Evolutionary conservation across 1,284 basidiomycete species (phyloP).

Genomic region (Trichosporon sp.): DNA sequence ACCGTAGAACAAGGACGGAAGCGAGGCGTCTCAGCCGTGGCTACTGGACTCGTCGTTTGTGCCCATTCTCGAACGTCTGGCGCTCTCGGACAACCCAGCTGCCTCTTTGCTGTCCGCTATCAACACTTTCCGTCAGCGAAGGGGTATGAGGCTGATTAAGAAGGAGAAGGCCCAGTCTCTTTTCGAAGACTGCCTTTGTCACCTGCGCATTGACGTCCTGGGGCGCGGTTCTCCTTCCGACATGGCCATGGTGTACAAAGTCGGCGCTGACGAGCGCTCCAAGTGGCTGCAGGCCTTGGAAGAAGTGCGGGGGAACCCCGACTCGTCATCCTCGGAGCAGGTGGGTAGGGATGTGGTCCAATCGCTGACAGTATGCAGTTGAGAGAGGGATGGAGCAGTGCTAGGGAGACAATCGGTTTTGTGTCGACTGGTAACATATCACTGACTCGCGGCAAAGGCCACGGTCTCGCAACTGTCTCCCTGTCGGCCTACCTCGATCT

Average conservation of each 20-base stretch:
- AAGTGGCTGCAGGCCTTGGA: slow-evolving; percentile 52
- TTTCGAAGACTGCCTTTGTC: slow-evolving; percentile 60
- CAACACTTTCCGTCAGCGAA: slow-evolving; percentile 59
- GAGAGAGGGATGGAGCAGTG: slow-evolving; percentile 50
- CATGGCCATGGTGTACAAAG: slow-evolving; percentile 63
- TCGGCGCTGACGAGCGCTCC: slow-evolving; percentile 56
- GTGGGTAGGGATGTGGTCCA: too few species aligned
- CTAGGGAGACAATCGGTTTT: slow-evolving; percentile 63
- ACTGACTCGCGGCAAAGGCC: slow-evolving; percentile 66
- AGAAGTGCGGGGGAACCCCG: slow-evolving; percentile 17
- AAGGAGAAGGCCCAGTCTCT: slow-evolving; percentile 51
- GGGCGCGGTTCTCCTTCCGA: slow-evolving; percentile 69
- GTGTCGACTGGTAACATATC: slow-evolving; percentile 75
- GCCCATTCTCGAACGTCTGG: slow-evolving; percentile 12
- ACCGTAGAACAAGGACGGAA: slow-evolving; percentile 19
- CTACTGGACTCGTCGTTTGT: slow-evolving; percentile 57
- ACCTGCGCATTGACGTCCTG: slow-evolving; percentile 60
- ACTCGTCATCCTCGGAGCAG: not conserved
- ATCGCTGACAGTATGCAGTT: too few species aligned
- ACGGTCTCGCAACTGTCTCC: slow-evolving; percentile 66
- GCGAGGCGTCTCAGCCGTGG: slow-evolving; percentile 56
- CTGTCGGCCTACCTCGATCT: slow-evolving; percentile 56
- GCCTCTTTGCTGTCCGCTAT: slow-evolving; percentile 56
- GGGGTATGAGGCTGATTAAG: slow-evolving; percentile 53
- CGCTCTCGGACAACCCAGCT: not conserved